Evolutionary conservation across 352 stramenopile genomes (phyloP), one percentile per base, ranked within the genome.

Genomic region (Globisporangium sylvaticum): DNA sequence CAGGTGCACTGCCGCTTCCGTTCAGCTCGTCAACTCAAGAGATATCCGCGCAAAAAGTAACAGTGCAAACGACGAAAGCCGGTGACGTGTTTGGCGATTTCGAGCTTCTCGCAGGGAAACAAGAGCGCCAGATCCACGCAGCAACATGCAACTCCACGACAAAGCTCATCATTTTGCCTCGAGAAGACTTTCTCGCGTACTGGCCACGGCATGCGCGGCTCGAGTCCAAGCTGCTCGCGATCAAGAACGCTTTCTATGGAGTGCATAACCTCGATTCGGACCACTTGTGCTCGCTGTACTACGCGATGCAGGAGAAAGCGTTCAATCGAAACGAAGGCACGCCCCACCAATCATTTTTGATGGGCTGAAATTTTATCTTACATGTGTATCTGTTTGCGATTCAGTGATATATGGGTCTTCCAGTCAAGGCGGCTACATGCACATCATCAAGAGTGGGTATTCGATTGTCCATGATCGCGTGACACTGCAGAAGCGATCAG

Each of bases 31-130:
- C 64, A 20, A 24, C 12, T 12, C 27, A 31, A 18, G 64, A 68
- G 18, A 58, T 20, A 12, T n/a, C 20, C 12, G 24, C 60, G n/a
- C 55, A 71, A 2, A 75, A 71, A 57, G 56, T 86, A 6, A 65
- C 37, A 1, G 66, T 88, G 29, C 74, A 76, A 18, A 65, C 71
- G 0, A 48, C 84, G 29, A 58, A 66, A 44, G 29, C 58, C 12
- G 79, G 77, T 1, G 72, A 74, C n/a, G 67, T 78, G 2, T 86
- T 83, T 66, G 79, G 79, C 3, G 79, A 88, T 54, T 82, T 81
- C 20, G 79, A 88, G 53, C 56, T 80, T 4, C 34, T 84, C 14
- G 48, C 73, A 15, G 62, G 68, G 3, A 55, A 68, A 15, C 57
- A 27, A 5, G 77, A 64, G 31, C 75, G 76, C 0, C 53, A 78